Evolutionary conservation across 345 rosid species (phyloP).

Genomic region (Melaleuca alternifolia): DNA sequence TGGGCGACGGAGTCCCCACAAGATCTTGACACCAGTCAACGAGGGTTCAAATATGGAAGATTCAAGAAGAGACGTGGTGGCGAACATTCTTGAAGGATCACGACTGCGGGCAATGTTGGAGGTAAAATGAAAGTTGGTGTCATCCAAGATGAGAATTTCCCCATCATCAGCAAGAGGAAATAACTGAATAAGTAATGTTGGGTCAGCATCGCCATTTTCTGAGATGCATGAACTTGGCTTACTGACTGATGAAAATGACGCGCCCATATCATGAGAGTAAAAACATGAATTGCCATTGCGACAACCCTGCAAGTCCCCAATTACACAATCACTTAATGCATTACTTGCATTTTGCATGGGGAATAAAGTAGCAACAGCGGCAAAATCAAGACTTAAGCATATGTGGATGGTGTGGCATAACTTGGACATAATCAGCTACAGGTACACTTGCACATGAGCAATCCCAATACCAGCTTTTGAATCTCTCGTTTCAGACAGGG

Average conservation of each 20-base stretch:
- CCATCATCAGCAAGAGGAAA: constrained; percentile 45
- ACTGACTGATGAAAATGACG: constrained; percentile 7
- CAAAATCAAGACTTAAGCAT: background rate
- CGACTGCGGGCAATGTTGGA: constrained; percentile 40
- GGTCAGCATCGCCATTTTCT: constrained; percentile 41
- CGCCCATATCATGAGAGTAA: constrained; percentile 51
- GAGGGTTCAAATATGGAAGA: constrained; percentile 24
- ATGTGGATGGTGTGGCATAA: background rate
- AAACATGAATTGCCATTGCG: constrained; percentile 57
- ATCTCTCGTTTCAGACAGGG: background rate
- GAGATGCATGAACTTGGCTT: constrained; percentile 29
- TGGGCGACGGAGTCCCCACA: constrained; percentile 67
- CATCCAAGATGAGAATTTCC: constrained; percentile 59
- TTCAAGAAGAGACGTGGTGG: constrained; percentile 45
- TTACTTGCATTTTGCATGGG: background rate
- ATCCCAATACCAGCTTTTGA: background rate
- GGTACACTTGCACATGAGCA: background rate
- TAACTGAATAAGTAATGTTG: constrained; percentile 29
- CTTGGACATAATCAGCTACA: background rate
- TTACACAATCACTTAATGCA: constrained; percentile 2
- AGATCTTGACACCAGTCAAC: constrained; percentile 32
- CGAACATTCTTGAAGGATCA: constrained; percentile 43
- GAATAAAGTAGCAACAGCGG: background rate
- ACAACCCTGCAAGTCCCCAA: constrained; percentile 67
- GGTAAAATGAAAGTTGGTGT: too few species aligned